Conservation (phyloP, 352 stramenopile genomes). For the Phytopythium oedochilum region DNA sequence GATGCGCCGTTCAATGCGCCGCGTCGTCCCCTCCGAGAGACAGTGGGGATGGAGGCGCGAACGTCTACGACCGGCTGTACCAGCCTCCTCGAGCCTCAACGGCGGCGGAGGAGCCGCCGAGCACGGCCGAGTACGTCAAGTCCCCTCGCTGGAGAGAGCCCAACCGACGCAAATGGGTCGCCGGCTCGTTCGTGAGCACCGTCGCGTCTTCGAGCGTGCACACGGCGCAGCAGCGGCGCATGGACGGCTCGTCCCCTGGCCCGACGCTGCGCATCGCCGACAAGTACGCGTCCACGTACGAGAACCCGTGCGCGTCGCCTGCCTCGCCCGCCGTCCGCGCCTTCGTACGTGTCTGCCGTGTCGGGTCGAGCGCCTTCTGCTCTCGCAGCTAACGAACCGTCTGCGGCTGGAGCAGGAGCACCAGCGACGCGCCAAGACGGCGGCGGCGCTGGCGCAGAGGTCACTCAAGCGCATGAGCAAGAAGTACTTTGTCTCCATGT, state of each 20-base stretch:
- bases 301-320: slow-evolving; percentile 8
- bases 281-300: slow-evolving; percentile 22
- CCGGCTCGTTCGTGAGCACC: slow-evolving; percentile 42
- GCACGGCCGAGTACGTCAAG: slow-evolving; percentile 51
- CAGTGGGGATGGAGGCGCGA: not conserved
- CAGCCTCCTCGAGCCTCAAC: slow-evolving; percentile 16
- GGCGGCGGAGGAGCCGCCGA: slow-evolving; percentile 22
- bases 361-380: too few species aligned
- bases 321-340: slow-evolving; percentile 13
- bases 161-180: slow-evolving; percentile 47
- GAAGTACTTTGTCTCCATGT: slow-evolving; percentile 67
- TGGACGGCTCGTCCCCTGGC: slow-evolving; percentile 29
- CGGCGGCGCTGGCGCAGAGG: slow-evolving; percentile 19
- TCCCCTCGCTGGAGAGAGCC: slow-evolving; percentile 51
- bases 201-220: slow-evolving; percentile 34
- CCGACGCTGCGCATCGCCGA: slow-evolving; percentile 40
- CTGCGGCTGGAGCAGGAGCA: slow-evolving; percentile 21
- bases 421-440: slow-evolving; percentile 39
- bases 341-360: slow-evolving; percentile 9
- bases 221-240: slow-evolving; percentile 42
- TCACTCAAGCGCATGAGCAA: slow-evolving; percentile 29
- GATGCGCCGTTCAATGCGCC: slow-evolving; percentile 15
- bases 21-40: slow-evolving; percentile 20
- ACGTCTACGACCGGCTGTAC: slow-evolving; percentile 24
- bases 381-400: too few species aligned